Base-by-base conservation (phyloP, 2,329 filamentous ascomycete genomes). In the Scleromitrula shiraiana region DNA sequence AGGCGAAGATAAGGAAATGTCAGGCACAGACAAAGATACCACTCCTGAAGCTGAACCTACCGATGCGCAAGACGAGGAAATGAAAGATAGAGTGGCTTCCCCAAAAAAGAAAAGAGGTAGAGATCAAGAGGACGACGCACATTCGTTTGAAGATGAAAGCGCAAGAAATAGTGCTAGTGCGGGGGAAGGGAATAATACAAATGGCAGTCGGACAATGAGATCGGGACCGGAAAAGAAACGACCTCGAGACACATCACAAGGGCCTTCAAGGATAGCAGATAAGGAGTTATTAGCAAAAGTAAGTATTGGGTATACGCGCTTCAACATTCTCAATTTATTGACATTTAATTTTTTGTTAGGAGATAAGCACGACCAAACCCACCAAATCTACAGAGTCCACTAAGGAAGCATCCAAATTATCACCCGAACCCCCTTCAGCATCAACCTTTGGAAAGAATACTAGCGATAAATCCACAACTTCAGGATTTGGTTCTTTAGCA, bases 181-280 rank as follows among this genome's bases (percentile, higher is more conserved):
- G 27, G 64, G 67, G 23, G 72, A 70, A 53, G 72, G 72, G 54
- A 63, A 61, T 51, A 67, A 72, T 24, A 30, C 51, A 26, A 62
- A 62, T 50, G 61, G 59, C 1, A 57, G 47, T 46, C 55, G 62
- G 32, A 61, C 57, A 20, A 57, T 54, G 60, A 69, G 76, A 56
- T 71, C 72, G 37, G 79, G 80, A 59, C 80, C 80, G 15, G 78
- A 83, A 65, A 83, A 83, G 69, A 83, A 83, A 65, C 73, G 80
- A 41, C 70, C 74, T 50, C 72, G 80, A 45, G 80, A 83, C 48
- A 60, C 58, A 27, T 62, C 61, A 8, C 54, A 53, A 26, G 51
- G 47, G 20, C 47, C 50, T 26, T 50, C 56, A 30, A 57, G 58
- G 17, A 32, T 58, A 27, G 57, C 55, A 49, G 50, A 58, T 15